Conservation (phyloP, 495 filamentous ascomycete species). For the Polyplosphaeria fusca region DNA sequence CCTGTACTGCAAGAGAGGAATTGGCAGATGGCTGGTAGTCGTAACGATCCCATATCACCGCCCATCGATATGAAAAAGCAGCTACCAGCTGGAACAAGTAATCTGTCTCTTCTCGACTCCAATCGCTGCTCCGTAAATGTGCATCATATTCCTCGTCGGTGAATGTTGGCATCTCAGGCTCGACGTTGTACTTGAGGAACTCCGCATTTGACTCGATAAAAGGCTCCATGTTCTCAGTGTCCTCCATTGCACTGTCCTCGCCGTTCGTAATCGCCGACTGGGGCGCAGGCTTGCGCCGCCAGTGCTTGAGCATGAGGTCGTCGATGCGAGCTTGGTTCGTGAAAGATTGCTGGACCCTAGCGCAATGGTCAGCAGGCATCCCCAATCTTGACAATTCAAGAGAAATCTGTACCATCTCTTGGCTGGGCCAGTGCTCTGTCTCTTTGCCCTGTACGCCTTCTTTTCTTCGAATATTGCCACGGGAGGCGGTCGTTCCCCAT, state of each 20-base stretch:
- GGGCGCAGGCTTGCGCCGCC: constrained; percentile 49
- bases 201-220: constrained; percentile 49
- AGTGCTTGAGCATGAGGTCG: constrained; percentile 63
- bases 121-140: constrained; percentile 68
- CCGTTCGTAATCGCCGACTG: constrained; percentile 21
- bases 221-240: constrained; percentile 37
- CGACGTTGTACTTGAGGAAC: constrained; percentile 80
- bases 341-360: constrained; percentile 47
- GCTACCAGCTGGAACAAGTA: constrained; percentile 71
- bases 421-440: constrained; percentile 23
- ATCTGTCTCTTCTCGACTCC: constrained; percentile 90
- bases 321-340: constrained; percentile 57
- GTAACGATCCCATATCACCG: constrained; percentile 90
- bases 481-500: constrained; percentile 66
- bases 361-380: constrained; percentile 44
- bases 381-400: not conserved
- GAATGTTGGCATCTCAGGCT: constrained; percentile 70
- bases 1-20: not conserved
- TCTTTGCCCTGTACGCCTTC: constrained; percentile 56
- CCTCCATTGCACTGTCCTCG: constrained; percentile 52
- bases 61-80: constrained; percentile 82
- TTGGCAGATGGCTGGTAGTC: constrained; percentile 59
- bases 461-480: constrained; percentile 61
- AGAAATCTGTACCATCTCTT: constrained; percentile 6
- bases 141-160: constrained; percentile 80